Conservation (phyloP, 78 protist genomes). For the Guillardia theta region DNA sequence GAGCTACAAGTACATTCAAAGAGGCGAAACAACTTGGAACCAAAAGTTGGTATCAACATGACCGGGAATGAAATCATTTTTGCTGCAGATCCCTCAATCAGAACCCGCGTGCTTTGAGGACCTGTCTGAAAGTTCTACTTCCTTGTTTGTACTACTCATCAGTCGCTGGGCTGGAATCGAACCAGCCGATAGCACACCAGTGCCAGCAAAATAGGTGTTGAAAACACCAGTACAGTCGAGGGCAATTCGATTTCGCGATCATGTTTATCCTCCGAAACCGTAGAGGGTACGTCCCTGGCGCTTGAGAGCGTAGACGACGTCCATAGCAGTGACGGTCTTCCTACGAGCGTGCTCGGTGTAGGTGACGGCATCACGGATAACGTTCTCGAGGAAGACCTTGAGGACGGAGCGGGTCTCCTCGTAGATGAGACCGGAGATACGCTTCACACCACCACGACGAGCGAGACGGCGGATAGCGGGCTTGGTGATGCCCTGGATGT, state of each 20-base stretch:
- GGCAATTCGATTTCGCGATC: not conserved
- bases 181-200: not conserved
- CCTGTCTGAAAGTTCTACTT: not conserved
- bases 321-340: constrained; percentile 95
- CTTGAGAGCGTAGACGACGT: constrained; percentile 94
- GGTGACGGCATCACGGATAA: constrained; percentile 91
- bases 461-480: constrained; percentile 96
- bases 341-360: constrained; percentile 95
- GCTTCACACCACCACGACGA: constrained; percentile 94
- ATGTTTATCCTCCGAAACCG: constrained; percentile 82
- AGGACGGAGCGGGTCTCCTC: constrained; percentile 93
- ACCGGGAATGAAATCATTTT: not conserved
- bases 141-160: not conserved
- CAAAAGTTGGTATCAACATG: no score
- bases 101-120: not conserved
- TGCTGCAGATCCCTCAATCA: not conserved
- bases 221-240: not conserved
- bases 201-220: not conserved
- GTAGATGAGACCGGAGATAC: constrained; percentile 93
- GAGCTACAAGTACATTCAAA: not conserved
- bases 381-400: constrained; percentile 82
- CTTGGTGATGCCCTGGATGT: constrained; percentile 93
- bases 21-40: no score
- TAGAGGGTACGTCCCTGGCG: constrained; percentile 94
- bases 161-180: not conserved